Base-by-base conservation (phyloP, 768 basidiomycete species). In the Russula sp. region DNA sequence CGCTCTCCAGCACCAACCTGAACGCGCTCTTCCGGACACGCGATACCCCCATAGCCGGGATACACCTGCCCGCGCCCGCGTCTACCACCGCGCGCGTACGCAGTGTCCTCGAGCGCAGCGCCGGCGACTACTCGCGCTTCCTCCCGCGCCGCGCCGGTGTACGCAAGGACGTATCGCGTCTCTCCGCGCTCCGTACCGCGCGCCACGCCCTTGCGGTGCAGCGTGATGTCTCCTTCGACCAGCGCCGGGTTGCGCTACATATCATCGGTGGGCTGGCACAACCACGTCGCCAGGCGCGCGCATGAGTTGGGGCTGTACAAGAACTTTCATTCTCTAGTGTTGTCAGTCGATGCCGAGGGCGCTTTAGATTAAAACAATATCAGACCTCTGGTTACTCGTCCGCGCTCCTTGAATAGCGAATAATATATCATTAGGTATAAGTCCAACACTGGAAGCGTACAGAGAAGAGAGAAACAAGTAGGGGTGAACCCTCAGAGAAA, bases 81-180 rank as follows among this genome's bases (percentile, higher is more conserved):
- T 53, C 63, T 20, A 55, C 52, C 40, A 49, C 67, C 49, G 63
- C 56, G 48, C 74, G 73, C 57, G 50, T 73, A 48, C 74, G 72
- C 49, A 59, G 56, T 39, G 66, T 70, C 64, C 70, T 73, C 51
- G 81, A 82, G 68, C 61, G 52, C 31, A 62, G 73, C 16, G 80
- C 75, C 4, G 83, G 84, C 34, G 79, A 83, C 66, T 87, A 87
- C 67, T 73, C 77, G 16, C 77, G 77, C 42, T 82, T 80, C 65
- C 70, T 79, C 50, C 73, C 77, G 9, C 60, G 62, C 11, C 51
- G 66, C 31, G 66, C 71, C 8, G 66, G 68, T 49, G 68, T 40
- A 27, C 50, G 72, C 59, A 78, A 70, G 50, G 54, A 70, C 27
- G 68, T 69, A 9, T 59, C 72, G 42, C 71, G 66, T 42, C 63